Evolutionary conservation across 1,284 basidiomycete species (phyloP), one percentile per base, ranked within the genome.

Genomic region (Cryptococcus sp.): DNA sequence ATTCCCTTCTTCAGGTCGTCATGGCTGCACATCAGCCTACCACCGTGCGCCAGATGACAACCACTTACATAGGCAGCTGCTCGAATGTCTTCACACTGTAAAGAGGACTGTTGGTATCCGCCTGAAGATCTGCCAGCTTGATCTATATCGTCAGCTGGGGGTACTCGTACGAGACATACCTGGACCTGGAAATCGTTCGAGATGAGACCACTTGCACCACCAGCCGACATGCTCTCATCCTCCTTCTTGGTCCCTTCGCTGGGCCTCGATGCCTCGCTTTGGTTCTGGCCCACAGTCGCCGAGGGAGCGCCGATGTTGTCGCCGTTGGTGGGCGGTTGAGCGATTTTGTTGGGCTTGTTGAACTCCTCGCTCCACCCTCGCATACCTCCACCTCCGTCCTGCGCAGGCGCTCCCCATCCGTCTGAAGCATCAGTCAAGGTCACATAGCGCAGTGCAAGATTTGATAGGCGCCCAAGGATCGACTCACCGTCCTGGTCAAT

Each of bases 71-170:
- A 52, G 90, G 90, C 37, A 97, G 81, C 59, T 94, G 85, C 69
- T 98, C 92, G 63, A 99, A 99, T 0, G 86, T 85, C 75, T 97
- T 95, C 40, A 82, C 87, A 52, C 91, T 95, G 74, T 82, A 97
- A 9, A 99, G 75, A 2, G 95, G 95, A 22, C 93, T 97, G 73
- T 95, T 87, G 43, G 91, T 89, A 71, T 99, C 91, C 26, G 82
- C 85, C 76, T 98, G 95, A 71, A 95, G 90, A 74, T 98, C 94
- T 44, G 93, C 93, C 50, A 98, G 80, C 26, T 93, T 98, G 57
- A 99, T 92, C 87, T 97, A 52, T 12, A 24, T 7, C 14, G 26
- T 21, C 11, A 19, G 33, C 12, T 34, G 7, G 16, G 16, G 34
- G 35, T 45, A 18, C 7, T 10, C 16, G 26, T 14, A 28, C 18